Evolutionary conservation across 2,329 filamentous ascomycete species (phyloP), one percentile per base, ranked within the genome.

Genomic region (Talaromyces sp.): DNA sequence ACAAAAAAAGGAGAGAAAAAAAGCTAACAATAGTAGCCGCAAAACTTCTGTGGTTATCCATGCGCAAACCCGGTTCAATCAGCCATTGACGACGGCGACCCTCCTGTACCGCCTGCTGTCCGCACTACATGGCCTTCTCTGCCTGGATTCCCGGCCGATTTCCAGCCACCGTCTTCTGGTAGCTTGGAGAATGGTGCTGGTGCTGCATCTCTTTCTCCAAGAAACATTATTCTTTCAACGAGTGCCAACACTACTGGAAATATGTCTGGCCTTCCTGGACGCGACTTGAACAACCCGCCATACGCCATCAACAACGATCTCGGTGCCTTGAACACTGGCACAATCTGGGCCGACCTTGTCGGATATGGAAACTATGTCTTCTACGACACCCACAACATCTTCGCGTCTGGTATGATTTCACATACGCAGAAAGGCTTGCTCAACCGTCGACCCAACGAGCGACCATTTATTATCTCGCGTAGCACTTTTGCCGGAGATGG

Each of bases 351-450:
- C 0, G 84, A 91, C 68, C 75, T 91, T 8, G 81, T 87, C 8
- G 88, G 91, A 71, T 67, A 69, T 5, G 81, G 85, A 49, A 88
- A 88, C 13, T 75, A 87, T 47, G 79, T 81, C 19, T 85, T 89
- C 72, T 91, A 90, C 69, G 90, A 93, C 67, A 89, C 86, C 0
- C 90, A 93, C 72, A 92, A 92, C 66, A 73, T 92, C 0, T 92
- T 90, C 70, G 90, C 90, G 1, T 84, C 85, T 7, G 86, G 76
- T 78, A 93, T 92, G 89, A 88, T 87, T 1, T 75, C 80, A 17
- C 77, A 84, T 3, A 89, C 88, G 0, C 82, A 85, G 57, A 73
- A 81, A 10, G 86, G 89, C 1, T 89, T 93, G 88, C 72, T 85
- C 10, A 73, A 78, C 9, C 84, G 89, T 10, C 84, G 88, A 0